Evolutionary conservation across 2,329 filamentous ascomycete genomes (phyloP).

Genomic region (Chaetomium globosum): DNA sequence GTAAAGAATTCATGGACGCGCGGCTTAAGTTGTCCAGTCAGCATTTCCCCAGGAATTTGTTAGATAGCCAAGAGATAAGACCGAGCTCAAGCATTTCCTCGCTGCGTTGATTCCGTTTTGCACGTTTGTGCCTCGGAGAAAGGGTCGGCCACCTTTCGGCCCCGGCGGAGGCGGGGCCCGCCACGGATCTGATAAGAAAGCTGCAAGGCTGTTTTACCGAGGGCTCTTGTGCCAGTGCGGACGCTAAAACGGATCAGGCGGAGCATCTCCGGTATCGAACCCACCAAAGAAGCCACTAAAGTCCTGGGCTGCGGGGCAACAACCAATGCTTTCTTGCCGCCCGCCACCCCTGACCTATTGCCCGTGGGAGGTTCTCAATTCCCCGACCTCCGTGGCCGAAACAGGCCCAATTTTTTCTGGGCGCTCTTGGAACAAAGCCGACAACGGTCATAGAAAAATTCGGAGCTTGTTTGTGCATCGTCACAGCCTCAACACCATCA

Average conservation of each 20-base stretch:
- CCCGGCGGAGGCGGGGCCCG: conserved; percentile 26
- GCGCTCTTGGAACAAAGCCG: conserved; percentile 34
- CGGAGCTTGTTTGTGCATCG: conserved; percentile 27
- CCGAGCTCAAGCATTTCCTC: background rate
- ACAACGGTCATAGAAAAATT: conserved; percentile 38
- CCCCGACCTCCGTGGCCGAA: conserved; percentile 32
- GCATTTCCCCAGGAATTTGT: background rate
- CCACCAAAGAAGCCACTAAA: conserved; percentile 14
- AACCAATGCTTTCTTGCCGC: conserved; percentile 14
- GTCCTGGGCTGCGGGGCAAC: conserved; percentile 16
- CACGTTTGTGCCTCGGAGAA: conserved; percentile 31
- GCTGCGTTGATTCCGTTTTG: background rate
- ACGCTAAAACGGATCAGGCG: conserved; percentile 10
- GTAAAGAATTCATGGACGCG: background rate
- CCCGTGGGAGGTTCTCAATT: conserved; percentile 13
- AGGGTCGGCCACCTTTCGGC: conserved; percentile 14
- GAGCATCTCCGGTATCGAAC: conserved; percentile 20
- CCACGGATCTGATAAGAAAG: conserved; percentile 33
- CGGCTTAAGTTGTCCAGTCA: background rate
- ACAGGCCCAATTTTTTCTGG: conserved; percentile 27
- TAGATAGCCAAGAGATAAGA: background rate
- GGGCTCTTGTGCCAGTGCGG: conserved; percentile 1
- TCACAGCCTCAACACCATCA: conserved; percentile 24
- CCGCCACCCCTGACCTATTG: conserved; percentile 19
- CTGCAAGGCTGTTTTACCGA: conserved; percentile 29